Evolutionary conservation across 768 basidiomycete genomes (phyloP), one percentile per base, ranked within the genome.

Genomic region (Auriscalpium microsporum): DNA sequence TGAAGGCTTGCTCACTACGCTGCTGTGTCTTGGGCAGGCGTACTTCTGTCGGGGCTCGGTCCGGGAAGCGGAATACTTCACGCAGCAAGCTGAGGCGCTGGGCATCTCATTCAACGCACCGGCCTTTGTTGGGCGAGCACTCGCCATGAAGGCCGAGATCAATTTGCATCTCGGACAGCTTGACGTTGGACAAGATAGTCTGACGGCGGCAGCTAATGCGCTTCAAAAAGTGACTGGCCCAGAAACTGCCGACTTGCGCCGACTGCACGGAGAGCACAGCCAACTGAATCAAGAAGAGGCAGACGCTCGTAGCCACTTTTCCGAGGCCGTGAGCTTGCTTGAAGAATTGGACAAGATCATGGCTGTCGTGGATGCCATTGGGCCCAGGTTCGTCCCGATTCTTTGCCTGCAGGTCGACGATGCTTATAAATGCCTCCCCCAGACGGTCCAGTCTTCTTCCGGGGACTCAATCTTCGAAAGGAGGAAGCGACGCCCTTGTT

Each of bases 11-110:
- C 70, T 93, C 5, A 71, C 73, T 0, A 82, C 84, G 0, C 70
- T 89, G 3, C 79, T 94, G 56, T 73, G 81, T 2, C 72, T 95
- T 8, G 73, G 80, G 0, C 76, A 81, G 8, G 75, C 79, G 0
- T 90, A 93, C 62, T 74, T 83, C 17, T 67, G 71, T 0, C 81
- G 91, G 16, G 95, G 95, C 0, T 91, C 93, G 6, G 80, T 84
- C 3, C 80, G 87, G 19, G 92, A 94, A 63, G 84, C 90, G 2
- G 84, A 90, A 57, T 94, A 87, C 62, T 95, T 93, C 65, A 76
- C 86, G 0, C 75, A 85, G 42, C 86, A 92, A 64, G 88, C 87
- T 1, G 72, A 78, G n/a, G 81, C 84, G 17, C 72, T 97, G 1
- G 89, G 91, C 0, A 72, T 76, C 48, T 75, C 85, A 7, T 66